These are phyloP conservation scores for Vigna unguiculata DNA, from an alignment of 306 rosid species.

Conservation along the genomic window DNA sequence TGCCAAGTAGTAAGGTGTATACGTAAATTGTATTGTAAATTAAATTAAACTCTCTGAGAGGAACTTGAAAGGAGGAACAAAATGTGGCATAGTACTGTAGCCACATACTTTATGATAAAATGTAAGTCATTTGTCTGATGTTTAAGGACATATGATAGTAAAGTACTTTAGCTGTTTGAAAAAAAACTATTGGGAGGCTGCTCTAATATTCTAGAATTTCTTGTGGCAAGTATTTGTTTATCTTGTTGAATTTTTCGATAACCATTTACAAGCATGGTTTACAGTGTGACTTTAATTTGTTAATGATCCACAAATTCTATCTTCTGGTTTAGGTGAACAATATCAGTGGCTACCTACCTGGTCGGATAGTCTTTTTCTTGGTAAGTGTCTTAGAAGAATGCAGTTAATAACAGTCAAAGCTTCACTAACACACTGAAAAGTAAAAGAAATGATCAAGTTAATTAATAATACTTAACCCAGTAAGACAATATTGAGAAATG, in stretches of 20 bases:
- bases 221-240: slow-evolving; percentile 34
- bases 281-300: slow-evolving; percentile 36
- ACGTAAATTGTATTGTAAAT: background rate
- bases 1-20: background rate
- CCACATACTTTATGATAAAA: slow-evolving; percentile 10
- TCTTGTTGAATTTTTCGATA: slow-evolving; percentile 23
- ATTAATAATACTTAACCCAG: background rate
- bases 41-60: background rate
- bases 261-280: slow-evolving; percentile 23
- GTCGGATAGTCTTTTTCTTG: slow-evolving; percentile 95
- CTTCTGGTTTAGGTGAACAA: slow-evolving; percentile 80
- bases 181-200: background rate
- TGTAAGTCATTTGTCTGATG: slow-evolving; percentile 5
- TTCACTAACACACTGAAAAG: background rate
- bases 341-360: slow-evolving; percentile 98
- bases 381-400: slow-evolving; percentile 60
- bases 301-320: slow-evolving; percentile 32
- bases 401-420: slow-evolving; percentile 27
- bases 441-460: slow-evolving; percentile 16
- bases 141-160: slow-evolving; percentile 10
- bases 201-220: slow-evolving; percentile 7
- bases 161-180: slow-evolving; percentile 24
- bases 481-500: slow-evolving; percentile 10
- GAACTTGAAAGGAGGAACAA: background rate
- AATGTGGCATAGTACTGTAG: slow-evolving; percentile 1